These are phyloP conservation scores for Trapa incisa DNA, from an alignment of 345 rosid genomes.

Conservation along the genomic window DNA sequence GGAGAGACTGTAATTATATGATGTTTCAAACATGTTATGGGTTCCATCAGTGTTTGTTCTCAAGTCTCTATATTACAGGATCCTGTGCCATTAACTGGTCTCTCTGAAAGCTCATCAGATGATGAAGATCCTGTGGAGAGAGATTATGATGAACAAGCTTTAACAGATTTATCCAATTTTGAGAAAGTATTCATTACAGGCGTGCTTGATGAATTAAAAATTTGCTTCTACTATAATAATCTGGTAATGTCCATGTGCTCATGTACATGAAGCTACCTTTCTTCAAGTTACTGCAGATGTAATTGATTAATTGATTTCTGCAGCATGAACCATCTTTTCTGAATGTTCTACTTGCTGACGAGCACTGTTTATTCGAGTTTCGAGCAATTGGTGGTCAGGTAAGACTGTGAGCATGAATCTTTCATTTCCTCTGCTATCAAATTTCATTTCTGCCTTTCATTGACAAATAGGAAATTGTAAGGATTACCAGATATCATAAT, in stretches of 20 bases:
- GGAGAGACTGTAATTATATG: background rate
- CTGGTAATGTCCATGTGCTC: slow-evolving; percentile 33
- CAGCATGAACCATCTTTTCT: slow-evolving; percentile 50
- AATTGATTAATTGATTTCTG: slow-evolving; percentile 19
- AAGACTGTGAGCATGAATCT: slow-evolving; percentile 12
- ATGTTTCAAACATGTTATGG: background rate
- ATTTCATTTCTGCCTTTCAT: background rate
- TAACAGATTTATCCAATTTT: slow-evolving; percentile 25
- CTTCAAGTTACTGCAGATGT: slow-evolving; percentile 15
- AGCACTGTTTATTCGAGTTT: slow-evolving; percentile 59
- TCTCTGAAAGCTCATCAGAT: slow-evolving; percentile 86
- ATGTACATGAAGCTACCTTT: slow-evolving; percentile 12
- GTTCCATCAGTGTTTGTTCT: background rate
- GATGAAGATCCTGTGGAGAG: slow-evolving; percentile 60
- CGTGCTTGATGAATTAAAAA: slow-evolving; percentile 80
- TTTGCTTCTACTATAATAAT: slow-evolving; percentile 52
- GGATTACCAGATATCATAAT: background rate
- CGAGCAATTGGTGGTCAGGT: slow-evolving; percentile 98
- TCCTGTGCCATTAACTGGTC: slow-evolving; percentile 67
- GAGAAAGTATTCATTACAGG: slow-evolving; percentile 74
- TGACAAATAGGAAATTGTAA: background rate
- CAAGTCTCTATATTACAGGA: slow-evolving; percentile 29
- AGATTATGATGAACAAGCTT: slow-evolving; percentile 23
- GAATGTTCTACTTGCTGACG: slow-evolving; percentile 70
- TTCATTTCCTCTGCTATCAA: background rate